Evolutionary conservation across 768 basidiomycete genomes (phyloP), one percentile per base, ranked within the genome.

Genomic region (Trichaptum fuscoviolaceum): DNA sequence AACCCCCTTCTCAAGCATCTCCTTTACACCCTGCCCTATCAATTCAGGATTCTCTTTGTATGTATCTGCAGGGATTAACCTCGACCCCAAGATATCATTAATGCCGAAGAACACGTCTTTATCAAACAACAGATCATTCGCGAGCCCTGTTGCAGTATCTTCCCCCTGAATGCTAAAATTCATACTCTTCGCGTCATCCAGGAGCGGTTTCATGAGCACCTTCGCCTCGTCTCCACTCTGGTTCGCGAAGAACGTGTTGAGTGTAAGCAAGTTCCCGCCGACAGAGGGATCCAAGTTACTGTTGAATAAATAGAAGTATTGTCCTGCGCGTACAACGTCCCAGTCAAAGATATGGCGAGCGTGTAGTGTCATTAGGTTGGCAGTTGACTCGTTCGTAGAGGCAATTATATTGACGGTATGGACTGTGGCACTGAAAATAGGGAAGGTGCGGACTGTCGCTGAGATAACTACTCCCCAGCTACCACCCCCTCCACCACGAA

Each of bases 401-500:
- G 72, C 66, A 15, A 58, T 17, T 66, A 77, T 67, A n/a, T 58
- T 35, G 18, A 72, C 62, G 12, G 62, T 35, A 35, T 73, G 72
- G 17, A 71, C 12, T 24, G 75, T 70, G 12, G 63, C 71, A 26
- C 74, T 70, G 68, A 79, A 78, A 25, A 74, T 77, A 9, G 78
- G 75, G 72, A 70, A 76, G 0, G 77, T 76, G 27, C 70, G 71
- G 70, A 78, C 69, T 0, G 83, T 83, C 4, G 78, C 80, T 0
- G 80, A 81, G 3, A 78, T 79, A 63, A 85, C 74, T 23, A 85
- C 75, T 6, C 82, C 84, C 59, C 75, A 85, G 0, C 81, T 85
- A 15, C 81, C 78, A 6, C 83, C 84, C 0, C 85, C 85, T 1
- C 82, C 82, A 0, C 84, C 84, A 34, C 84, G 77, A 63, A 86